Evolutionary conservation across 805 yeast genomes (phyloP).

Genomic region (Starmerella geochares): DNA sequence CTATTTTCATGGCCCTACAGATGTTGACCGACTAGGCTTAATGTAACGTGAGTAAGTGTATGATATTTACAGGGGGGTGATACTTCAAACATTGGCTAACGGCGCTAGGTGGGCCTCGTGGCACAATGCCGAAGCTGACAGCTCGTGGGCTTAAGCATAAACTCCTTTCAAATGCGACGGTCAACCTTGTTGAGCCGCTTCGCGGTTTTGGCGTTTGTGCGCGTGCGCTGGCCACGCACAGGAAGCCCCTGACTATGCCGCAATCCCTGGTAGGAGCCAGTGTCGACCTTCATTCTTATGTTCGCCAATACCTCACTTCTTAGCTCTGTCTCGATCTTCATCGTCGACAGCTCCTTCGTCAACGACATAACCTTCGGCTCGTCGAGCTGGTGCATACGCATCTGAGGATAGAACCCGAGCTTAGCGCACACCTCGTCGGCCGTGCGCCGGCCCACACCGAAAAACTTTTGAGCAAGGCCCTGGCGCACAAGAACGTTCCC

Average conservation of each 20-base stretch:
- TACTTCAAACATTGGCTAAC: no score
- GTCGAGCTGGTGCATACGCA: conserved; percentile 86
- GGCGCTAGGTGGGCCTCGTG: no score
- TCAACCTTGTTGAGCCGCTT: conserved; percentile 69
- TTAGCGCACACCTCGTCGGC: conserved; percentile 74
- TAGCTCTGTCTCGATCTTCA: conserved; percentile 75
- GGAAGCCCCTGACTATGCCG: conserved; percentile 78
- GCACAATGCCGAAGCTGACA: no score
- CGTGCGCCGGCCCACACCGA: conserved; percentile 70
- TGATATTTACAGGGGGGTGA: no score
- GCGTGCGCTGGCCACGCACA: conserved; percentile 82
- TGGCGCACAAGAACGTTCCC: conserved; percentile 32
- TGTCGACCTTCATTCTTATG: conserved; percentile 65
- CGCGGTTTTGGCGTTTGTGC: conserved; percentile 85
- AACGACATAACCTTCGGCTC: conserved; percentile 80
- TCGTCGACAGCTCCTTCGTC: conserved; percentile 74
- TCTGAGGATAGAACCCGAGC: conserved; percentile 81
- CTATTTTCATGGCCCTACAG: no score
- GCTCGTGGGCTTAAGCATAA: no score
- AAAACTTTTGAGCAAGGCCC: conserved; percentile 71
- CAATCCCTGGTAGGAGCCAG: conserved; percentile 78
- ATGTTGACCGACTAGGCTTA: no score
- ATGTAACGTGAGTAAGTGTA: no score
- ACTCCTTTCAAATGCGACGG: conserved; percentile 28
- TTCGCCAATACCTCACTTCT: conserved; percentile 51